Base-by-base conservation (phyloP, 2,329 filamentous ascomycete species). In the Botrytis cinerea region DNA sequence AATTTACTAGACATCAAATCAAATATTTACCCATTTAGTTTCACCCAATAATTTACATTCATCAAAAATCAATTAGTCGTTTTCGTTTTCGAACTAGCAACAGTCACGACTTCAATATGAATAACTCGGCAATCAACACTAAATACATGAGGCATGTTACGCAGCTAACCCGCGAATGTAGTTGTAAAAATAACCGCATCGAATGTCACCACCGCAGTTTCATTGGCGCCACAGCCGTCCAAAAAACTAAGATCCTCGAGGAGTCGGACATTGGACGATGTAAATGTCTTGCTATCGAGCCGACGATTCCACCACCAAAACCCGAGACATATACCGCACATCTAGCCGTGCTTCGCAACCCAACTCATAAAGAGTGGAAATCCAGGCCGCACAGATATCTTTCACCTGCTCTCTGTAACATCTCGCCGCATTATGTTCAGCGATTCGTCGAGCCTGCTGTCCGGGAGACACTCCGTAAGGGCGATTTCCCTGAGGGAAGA, bases 331-430 rank as follows among this genome's bases (percentile, higher is more conserved):
- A 62, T 10, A 45, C 10, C 1, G 51, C 9, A 16, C 66, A 68
- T 43, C 66, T 68, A 7, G 66, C 35, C 18, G 38, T 68, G 18
- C 35, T 68, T 38, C 66, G 66, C 25, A 57, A 69, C 20, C 48
- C 66, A 9, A 69, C 12, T 25, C 48, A 69, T 3, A n/a, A 7
- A 9, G 66, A 69, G 20, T 32, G 35, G 66, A 18, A 8, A 25
- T 9, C 48, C 6, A 32, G n/a, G 25, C 66, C 66, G 1, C 3
- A 40, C 1, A 18, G 14, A 4, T 69, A 69, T 28, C 66, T 57
- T 6, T 69, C 66, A 8, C 66, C 66, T 3, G n/a, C 35, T 14
- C 66, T 69, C 6, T 69, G 48, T 25, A 57, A 69, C 10, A 45
- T 6, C 18, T 69, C 66, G 6, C n/a, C 48, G 10, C 2, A 14